Evolutionary conservation across 164 flowering plant species (phyloP).

Genomic region (Magnolia changhungtana): DNA sequence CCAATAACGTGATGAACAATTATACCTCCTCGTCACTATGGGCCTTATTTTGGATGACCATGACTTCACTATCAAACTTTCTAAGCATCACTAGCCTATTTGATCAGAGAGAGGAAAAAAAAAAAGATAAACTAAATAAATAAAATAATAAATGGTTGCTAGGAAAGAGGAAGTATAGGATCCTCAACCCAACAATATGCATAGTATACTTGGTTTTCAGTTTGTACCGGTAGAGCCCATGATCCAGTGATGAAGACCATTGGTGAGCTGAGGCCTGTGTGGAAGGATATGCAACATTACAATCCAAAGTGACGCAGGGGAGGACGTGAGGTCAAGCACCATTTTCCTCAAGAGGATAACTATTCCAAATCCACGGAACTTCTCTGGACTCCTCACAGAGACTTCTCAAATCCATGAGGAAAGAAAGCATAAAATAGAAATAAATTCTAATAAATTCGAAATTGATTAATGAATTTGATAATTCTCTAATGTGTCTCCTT

Average conservation of each 20-base stretch:
- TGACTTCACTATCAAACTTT: constrained; percentile 97
- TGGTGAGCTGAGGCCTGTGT: background rate
- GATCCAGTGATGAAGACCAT: background rate
- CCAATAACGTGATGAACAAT: background rate
- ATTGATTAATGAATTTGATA: too few species aligned
- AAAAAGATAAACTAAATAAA: background rate
- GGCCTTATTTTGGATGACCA: constrained; percentile 90
- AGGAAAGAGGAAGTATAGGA: background rate
- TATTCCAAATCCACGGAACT: too few species aligned
- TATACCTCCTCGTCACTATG: constrained; percentile 94
- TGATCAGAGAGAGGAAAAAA: background rate
- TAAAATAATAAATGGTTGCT: background rate
- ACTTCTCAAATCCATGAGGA: too few species aligned
- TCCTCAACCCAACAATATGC: background rate
- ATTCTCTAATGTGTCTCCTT: too few species aligned
- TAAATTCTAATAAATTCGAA: too few species aligned
- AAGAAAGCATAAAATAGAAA: too few species aligned
- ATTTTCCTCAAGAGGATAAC: too few species aligned
- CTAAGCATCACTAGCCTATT: constrained; percentile 85
- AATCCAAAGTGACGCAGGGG: too few species aligned
- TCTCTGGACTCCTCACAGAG: too few species aligned
- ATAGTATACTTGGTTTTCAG: background rate
- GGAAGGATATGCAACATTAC: background rate
- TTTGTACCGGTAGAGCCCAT: background rate
- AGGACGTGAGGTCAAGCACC: too few species aligned